Percentiles rank a stretch among this genome's conserved stretches.
phyloP scores from a whole-genome alignment of 805 yeast species.

The Cyberlindnera xishuangbannaensis region DNA sequence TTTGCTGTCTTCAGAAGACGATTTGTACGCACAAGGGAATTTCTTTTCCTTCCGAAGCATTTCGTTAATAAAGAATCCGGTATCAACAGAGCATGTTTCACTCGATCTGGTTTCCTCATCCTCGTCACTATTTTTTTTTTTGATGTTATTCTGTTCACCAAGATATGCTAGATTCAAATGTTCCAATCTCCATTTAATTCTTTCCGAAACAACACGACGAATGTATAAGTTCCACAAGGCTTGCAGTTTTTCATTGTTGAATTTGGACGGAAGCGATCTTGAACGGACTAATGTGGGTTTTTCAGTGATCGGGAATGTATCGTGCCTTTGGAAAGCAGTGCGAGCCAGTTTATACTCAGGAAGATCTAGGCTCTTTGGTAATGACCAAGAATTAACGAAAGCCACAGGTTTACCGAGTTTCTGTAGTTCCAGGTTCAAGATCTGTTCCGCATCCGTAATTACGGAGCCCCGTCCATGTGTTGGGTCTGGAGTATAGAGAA shows the following conservation, averaged over 20 bases:
- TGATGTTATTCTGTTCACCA: slow-evolving; percentile 3
- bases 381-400: background rate
- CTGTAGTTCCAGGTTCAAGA: slow-evolving; percentile 17
- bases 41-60: slow-evolving; percentile 5
- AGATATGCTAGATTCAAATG: slow-evolving; percentile 10
- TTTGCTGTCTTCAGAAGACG: slow-evolving; percentile 5
- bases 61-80: slow-evolving; percentile 17
- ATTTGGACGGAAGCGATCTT: slow-evolving; percentile 18
- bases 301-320: slow-evolving; percentile 12
- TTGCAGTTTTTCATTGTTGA: slow-evolving; percentile 12
- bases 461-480: slow-evolving; percentile 17
- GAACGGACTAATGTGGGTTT: slow-evolving; percentile 12
- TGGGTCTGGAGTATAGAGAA: slow-evolving; percentile 23
- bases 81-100: slow-evolving; percentile 20
- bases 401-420: slow-evolving; percentile 17
- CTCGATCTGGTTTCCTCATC: slow-evolving; percentile 5
- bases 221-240: slow-evolving; percentile 31
- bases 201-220: slow-evolving; percentile 26
- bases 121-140: slow-evolving; percentile 2
- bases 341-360: slow-evolving; percentile 1
- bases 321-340: slow-evolving; percentile 12
- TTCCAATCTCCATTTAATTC: slow-evolving; percentile 28
- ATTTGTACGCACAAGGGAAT: slow-evolving; percentile 7
- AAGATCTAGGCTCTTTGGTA: too few relatives aligned
- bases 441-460: slow-evolving; percentile 19